Evolutionary conservation across 108 stramenopile species (phyloP).

Genomic region (Fragilaria crotonensis): DNA sequence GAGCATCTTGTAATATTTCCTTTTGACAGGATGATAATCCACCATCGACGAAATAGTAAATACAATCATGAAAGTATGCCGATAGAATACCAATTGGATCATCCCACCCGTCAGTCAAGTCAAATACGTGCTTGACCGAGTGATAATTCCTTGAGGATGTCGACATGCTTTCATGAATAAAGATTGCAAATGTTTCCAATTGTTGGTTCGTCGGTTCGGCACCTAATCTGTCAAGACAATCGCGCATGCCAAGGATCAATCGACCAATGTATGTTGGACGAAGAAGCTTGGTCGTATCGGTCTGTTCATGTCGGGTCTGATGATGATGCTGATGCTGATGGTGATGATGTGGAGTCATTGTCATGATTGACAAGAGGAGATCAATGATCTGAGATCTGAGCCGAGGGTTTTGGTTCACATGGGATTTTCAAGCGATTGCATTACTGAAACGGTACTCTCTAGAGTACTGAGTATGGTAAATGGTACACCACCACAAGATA

Average conservation of each 20-base stretch:
- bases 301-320: too few species aligned
- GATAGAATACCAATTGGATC: slow-evolving; percentile 38
- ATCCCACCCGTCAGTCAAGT: slow-evolving; percentile 22
- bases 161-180: slow-evolving; percentile 54
- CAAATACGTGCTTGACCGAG: slow-evolving; percentile 52
- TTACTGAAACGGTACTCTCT: too few species aligned
- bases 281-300: too few species aligned
- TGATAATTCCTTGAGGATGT: slow-evolving; percentile 37
- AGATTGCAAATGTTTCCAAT: slow-evolving; percentile 31
- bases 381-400: too few species aligned
- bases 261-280: slow-evolving; percentile 28
- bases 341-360: too few species aligned
- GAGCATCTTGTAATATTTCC: slow-evolving; percentile 19
- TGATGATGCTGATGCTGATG: too few species aligned
- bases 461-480: too few species aligned
- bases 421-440: too few species aligned
- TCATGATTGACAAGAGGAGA: too few species aligned
- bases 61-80: slow-evolving; percentile 52
- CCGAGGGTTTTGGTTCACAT: too few species aligned
- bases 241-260: slow-evolving; percentile 25
- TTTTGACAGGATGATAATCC: slow-evolving; percentile 26
- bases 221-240: slow-evolving; percentile 17
- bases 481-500: too few species aligned
- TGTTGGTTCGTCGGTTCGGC: slow-evolving; percentile 7
- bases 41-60: slow-evolving; percentile 50